phyloP scores from a whole-genome alignment of 179 eudicot species.

The Patellifolia procumbens region DNA sequence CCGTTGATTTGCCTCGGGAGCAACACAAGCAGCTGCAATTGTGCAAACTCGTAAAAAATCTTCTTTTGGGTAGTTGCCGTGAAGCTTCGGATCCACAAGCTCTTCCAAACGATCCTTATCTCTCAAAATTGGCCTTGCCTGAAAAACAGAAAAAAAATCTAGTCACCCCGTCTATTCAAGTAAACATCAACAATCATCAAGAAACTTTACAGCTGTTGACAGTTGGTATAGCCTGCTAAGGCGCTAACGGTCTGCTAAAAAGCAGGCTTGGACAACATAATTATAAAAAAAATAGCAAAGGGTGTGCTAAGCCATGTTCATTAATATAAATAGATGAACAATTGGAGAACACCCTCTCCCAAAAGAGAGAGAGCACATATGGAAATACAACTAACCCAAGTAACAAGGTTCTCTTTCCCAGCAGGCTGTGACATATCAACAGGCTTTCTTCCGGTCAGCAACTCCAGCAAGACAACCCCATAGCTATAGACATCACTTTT shows the following conservation, averaged over 20 bases:
- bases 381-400: conserved; percentile 66
- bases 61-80: conserved; percentile 81
- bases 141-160: conserved; percentile 30
- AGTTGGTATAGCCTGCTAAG: too few species aligned
- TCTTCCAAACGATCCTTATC: conserved; percentile 91
- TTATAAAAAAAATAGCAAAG: too few species aligned
- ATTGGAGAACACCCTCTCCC: not conserved
- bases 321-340: too few species aligned
- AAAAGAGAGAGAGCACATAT: not conserved
- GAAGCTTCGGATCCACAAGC: conserved; percentile 83
- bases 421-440: conserved; percentile 97
- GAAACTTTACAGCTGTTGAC: too few species aligned
- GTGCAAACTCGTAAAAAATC: conserved; percentile 89
- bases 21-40: conserved; percentile 96
- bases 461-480: conserved; percentile 93
- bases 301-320: too few species aligned
- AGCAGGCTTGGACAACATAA: too few species aligned
- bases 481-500: conserved; percentile 99
- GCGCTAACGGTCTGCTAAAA: too few species aligned
- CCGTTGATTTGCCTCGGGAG: conserved; percentile 90
- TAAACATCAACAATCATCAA: conserved; percentile 1
- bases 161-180: not conserved
- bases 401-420: conserved; percentile 95
- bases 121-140: conserved; percentile 90
- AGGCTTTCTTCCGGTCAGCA: conserved; percentile 93